phyloP scores from a whole-genome alignment of 306 rosid genomes.

The Sindora glabra region DNA sequence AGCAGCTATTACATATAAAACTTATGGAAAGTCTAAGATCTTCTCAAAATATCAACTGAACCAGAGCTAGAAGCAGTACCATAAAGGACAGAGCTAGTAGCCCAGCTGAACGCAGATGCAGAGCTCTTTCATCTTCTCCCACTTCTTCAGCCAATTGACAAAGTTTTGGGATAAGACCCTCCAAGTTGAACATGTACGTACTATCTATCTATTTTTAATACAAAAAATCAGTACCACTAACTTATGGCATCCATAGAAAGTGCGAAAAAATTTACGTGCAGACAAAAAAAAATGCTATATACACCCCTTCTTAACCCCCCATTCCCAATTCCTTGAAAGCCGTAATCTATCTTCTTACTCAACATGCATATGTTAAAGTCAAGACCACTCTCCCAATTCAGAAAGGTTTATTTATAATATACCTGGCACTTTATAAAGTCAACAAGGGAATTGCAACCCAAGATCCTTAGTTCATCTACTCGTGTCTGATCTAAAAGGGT shows the following conservation, averaged over 20 bases:
- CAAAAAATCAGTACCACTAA: slow-evolving; percentile 35
- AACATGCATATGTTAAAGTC: neutral
- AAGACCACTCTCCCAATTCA: slow-evolving; percentile 12
- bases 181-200: slow-evolving; percentile 84
- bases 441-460: slow-evolving; percentile 66
- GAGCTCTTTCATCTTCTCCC: slow-evolving; percentile 59
- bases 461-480: slow-evolving; percentile 60
- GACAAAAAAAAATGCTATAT: slow-evolving; percentile 4
- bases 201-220: slow-evolving; percentile 67
- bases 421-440: slow-evolving; percentile 78
- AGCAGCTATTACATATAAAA: neutral
- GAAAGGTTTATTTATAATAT: slow-evolving; percentile 22
- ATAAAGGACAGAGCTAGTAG: slow-evolving; percentile 65
- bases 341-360: slow-evolving; percentile 1
- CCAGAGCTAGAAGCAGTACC: slow-evolving; percentile 40
- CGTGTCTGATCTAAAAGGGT: slow-evolving; percentile 78
- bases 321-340: too few species aligned
- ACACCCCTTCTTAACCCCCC: too few species aligned
- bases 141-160: slow-evolving; percentile 82
- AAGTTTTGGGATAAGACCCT: slow-evolving; percentile 83
- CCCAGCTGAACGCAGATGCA: slow-evolving; percentile 70
- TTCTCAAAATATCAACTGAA: slow-evolving; percentile 3
- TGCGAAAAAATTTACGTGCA: neutral
- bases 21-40: neutral
- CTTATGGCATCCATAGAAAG: neutral